A percentile compares a stretch with the other conserved stretches of the same genome.
phyloP scores from a whole-genome alignment of 495 filamentous ascomycete genomes.

The Bacidia gigantensis region DNA sequence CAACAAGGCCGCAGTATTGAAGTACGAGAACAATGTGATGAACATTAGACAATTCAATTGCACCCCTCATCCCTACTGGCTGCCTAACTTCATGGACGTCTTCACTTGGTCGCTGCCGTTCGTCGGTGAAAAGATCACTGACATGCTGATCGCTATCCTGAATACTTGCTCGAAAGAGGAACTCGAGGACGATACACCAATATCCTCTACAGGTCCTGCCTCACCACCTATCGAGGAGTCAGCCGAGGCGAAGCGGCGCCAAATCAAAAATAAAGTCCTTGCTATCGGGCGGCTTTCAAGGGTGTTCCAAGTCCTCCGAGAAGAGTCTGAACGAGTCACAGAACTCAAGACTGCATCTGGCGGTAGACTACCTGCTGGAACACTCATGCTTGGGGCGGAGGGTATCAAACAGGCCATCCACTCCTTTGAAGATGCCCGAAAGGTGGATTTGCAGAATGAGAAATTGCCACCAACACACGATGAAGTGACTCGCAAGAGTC shows the following conservation, averaged over 20 bases:
- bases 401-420: slow-evolving; percentile 98
- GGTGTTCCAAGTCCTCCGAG: slow-evolving; percentile 95
- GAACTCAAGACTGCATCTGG: slow-evolving; percentile 95
- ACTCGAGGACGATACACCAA: slow-evolving; percentile 52
- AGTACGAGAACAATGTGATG: slow-evolving; percentile 99
- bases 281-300: slow-evolving; percentile 93
- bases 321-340: slow-evolving; percentile 92
- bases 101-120: slow-evolving; percentile 99
- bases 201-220: slow-evolving; percentile 58
- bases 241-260: slow-evolving; percentile 80
- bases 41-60: slow-evolving; percentile 99
- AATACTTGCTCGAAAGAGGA: slow-evolving; percentile 98
- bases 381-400: slow-evolving; percentile 93
- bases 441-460: slow-evolving; percentile 96
- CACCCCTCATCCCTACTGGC: slow-evolving; percentile 97
- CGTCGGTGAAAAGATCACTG: slow-evolving; percentile 97
- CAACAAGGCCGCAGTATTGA: slow-evolving; percentile 97
- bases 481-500: slow-evolving; percentile 66
- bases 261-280: slow-evolving; percentile 98
- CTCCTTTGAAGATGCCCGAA: slow-evolving; percentile 93
- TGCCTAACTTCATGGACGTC: slow-evolving; percentile 99
- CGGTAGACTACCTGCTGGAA: slow-evolving; percentile 84
- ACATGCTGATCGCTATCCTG: slow-evolving; percentile 97
- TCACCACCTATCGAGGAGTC: slow-evolving; percentile 57
- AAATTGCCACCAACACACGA: slow-evolving; percentile 82